Evolutionary conservation across 2,329 filamentous ascomycete genomes (phyloP), one percentile per base, ranked within the genome.

Genomic region (Calonectria pauciramosa): DNA sequence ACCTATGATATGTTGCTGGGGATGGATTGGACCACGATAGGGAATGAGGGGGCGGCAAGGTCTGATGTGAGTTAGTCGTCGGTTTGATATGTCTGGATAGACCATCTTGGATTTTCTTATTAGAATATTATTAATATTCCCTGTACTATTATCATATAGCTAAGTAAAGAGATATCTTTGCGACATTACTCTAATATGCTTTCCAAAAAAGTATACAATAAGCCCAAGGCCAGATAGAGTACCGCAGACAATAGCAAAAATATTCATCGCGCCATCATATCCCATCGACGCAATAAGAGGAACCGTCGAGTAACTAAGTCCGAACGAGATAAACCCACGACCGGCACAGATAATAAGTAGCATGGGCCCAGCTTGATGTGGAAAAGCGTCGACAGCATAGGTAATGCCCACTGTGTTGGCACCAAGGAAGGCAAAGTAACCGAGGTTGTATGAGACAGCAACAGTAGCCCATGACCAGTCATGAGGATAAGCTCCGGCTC

Each of bases 361-460:
- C 3, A 80, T 47, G 0, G 80, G 78, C 0, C 80, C 82, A 8
- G 82, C 82, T 11, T 80, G 80, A 47, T 80, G 79, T 4, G 84
- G 77, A 72, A 82, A 82, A 41, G 77, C 78, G 66, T 82, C 81
- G 18, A 81, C 66, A 26, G 75, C 74, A 68, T 82, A 82, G 10
- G 81, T 82, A 32, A 83, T 82, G 49, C 79, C 81, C 18, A 80
- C 70, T 2, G 77, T 71, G 56, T 81, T 82, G 18, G 79, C 80
- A 3, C 78, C 80, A 0, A 82, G 36, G 72, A 83, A 82, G 5
- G 76, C 74, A 38, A 82, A 81, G 72, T 78, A 82, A 11, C 56
- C 51, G 6, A 66, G 16, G 23, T 74, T 34, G 59, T 78, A 80
- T 0, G 79, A 67, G 2, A 78, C 73, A 1, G 75, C 79, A 34